Conservation (phyloP, 495 filamentous ascomycete genomes). For the Penicillium daleae region DNA sequence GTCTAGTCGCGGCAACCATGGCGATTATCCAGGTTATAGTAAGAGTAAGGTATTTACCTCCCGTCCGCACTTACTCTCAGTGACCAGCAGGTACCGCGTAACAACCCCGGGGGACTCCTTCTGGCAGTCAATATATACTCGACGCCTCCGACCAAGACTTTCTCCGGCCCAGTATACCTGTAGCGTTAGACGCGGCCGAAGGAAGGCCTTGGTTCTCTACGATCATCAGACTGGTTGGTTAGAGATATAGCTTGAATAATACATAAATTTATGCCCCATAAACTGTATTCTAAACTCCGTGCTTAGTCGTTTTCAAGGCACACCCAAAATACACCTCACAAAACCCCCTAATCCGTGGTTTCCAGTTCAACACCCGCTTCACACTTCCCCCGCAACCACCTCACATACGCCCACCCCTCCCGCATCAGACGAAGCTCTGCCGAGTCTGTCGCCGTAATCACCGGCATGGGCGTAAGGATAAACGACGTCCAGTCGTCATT, state of each 20-base stretch:
- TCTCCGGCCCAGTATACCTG: too few species aligned
- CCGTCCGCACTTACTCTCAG: too few species aligned
- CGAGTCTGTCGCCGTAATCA: neutral
- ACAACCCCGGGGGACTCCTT: too few species aligned
- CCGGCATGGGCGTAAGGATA: neutral
- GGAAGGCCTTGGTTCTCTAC: too few species aligned
- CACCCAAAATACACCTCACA: neutral
- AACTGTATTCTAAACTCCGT: neutral
- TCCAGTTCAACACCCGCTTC: neutral
- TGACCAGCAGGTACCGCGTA: too few species aligned
- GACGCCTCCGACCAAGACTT: too few species aligned
- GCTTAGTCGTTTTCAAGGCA: neutral
- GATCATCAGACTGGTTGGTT: too few species aligned
- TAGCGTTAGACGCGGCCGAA: too few species aligned
- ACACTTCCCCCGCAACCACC: neutral
- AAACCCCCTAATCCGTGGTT: neutral
- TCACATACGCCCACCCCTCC: neutral
- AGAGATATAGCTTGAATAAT: neutral
- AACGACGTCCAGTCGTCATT: neutral
- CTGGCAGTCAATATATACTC: too few species aligned
- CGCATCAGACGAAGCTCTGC: neutral
- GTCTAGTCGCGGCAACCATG: too few species aligned
- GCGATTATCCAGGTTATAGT: too few species aligned
- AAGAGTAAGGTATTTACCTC: too few species aligned
- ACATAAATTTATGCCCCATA: neutral